Base-by-base conservation (phyloP, 768 basidiomycete genomes). In the Cystofilobasidium ferigula region DNA sequence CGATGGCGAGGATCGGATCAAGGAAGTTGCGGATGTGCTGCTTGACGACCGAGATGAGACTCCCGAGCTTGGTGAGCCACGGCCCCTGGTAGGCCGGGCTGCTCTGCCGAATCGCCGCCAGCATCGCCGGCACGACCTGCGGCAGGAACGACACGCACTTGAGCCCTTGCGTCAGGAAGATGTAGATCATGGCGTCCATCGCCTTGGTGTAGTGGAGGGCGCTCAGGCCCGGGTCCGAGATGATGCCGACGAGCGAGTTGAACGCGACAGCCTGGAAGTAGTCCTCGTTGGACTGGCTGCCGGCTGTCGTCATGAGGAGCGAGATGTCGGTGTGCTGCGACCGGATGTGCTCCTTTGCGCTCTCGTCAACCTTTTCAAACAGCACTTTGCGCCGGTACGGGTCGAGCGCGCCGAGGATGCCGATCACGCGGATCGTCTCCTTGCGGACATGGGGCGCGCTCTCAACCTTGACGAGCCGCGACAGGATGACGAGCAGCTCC, bases 251-350 rank as follows among this genome's bases (percentile, higher is more conserved):
- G 13, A 99, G 81, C 0, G 91, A 83, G 32, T 84, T 87, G 74
- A 99, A 89, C 42, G 93, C 93, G 8, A 93, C 90, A 8, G 89
- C 90, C 74, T 98, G 95, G 77, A 92, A 99, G 77, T 93, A 98
- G 74, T 97, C 94, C 69, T 98, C 95, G 7, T 89, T 69, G 56
- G 62, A 63, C 85, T 24, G 84, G 81, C 22, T 85, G 80, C 26
- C 73, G 73, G 26, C 70, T 70, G 74, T 70, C 69, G 76, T 76
- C 72, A 77, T 77, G 20, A 78, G 71, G 35, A 77, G 70, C 43
- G 76, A 74, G 57, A 79, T 77, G 64, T 80, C 79, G 24, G 77
- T 78, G 35, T 77, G 75, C 45, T 74, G 72, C 5, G 75, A 69
- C 30, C 76, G 80, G 8, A 80, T 80, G 22, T 84, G 81, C 71